Evolutionary conservation across 768 basidiomycete genomes (phyloP).

Genomic region (Gloeopeniophorella convolvens): DNA sequence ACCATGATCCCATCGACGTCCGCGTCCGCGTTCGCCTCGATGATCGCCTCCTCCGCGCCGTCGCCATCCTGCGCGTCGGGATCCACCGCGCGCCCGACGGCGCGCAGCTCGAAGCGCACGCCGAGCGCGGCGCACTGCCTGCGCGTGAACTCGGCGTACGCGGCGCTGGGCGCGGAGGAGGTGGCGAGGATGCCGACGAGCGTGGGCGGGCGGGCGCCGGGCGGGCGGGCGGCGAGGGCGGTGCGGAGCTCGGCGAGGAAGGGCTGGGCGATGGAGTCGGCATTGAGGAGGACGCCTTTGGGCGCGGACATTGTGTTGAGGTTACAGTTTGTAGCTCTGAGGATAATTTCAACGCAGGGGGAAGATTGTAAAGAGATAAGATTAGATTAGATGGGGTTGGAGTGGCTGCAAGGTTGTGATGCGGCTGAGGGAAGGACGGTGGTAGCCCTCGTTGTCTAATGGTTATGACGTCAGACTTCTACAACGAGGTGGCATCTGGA

Average conservation of each 20-base stretch:
- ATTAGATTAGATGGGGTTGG: no score
- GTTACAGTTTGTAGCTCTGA: no score
- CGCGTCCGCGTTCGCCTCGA: constrained; percentile 87
- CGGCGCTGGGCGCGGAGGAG: constrained; percentile 67
- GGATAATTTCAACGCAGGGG: no score
- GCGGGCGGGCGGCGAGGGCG: constrained; percentile 30
- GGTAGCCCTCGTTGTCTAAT: constrained; percentile 80
- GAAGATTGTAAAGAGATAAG: background rate
- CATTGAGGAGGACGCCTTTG: constrained; percentile 74
- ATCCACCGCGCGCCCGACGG: constrained; percentile 58
- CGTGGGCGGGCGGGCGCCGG: constrained; percentile 48
- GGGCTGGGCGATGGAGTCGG: constrained; percentile 64
- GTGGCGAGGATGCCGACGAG: constrained; percentile 92
- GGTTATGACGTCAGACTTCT: constrained; percentile 91
- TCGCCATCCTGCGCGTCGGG: constrained; percentile 65
- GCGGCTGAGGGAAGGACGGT: no score
- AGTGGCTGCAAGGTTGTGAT: no score
- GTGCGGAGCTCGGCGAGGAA: constrained; percentile 66
- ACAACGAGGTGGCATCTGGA: constrained; percentile 49
- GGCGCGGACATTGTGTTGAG: constrained; percentile 35
- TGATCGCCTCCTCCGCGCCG: constrained; percentile 92
- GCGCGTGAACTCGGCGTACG: constrained; percentile 85
- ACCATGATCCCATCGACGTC: constrained; percentile 95
- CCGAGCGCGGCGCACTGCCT: constrained; percentile 89
- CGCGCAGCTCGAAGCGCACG: constrained; percentile 76